Conservation (phyloP, 768 basidiomycete species). For the Auriculariales sp. region DNA sequence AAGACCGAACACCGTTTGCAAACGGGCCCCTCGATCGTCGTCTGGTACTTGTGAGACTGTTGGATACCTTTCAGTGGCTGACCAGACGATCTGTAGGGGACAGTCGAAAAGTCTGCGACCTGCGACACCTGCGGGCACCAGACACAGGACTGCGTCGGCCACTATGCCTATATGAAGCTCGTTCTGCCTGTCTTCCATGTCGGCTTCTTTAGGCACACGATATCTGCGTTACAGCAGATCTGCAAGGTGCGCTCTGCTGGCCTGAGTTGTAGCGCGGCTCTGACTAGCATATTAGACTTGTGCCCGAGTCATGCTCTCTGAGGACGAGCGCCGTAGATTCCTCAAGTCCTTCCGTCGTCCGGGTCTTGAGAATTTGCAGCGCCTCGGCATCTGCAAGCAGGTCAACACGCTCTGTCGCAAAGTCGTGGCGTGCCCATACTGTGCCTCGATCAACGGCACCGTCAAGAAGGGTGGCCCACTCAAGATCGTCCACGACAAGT, state of each 20-base stretch:
- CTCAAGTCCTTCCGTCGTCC: slow-evolving; percentile 85
- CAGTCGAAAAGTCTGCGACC: slow-evolving; percentile 79
- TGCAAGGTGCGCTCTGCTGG: slow-evolving; percentile 56
- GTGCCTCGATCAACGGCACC: slow-evolving; percentile 82
- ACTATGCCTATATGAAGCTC: slow-evolving; percentile 97
- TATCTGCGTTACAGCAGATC: slow-evolving; percentile 84
- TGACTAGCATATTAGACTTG: slow-evolving; percentile 50
- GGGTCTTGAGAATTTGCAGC: slow-evolving; percentile 83
- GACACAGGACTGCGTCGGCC: slow-evolving; percentile 90
- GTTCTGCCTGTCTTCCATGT: slow-evolving; percentile 96
- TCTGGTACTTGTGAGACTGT: slow-evolving; percentile 37
- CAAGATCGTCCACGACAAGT: slow-evolving; percentile 97
- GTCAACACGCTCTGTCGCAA: slow-evolving; percentile 83
- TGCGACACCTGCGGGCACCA: slow-evolving; percentile 93
- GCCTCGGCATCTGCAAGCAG: slow-evolving; percentile 66
- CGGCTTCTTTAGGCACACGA: slow-evolving; percentile 94
- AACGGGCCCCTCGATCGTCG: slow-evolving; percentile 89
- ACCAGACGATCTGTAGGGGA: slow-evolving; percentile 43
- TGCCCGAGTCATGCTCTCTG: slow-evolving; percentile 79
- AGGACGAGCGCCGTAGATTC: slow-evolving; percentile 68
- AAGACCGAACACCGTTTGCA: slow-evolving; percentile 71
- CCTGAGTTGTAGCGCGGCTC: neutral
- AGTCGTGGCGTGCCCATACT: slow-evolving; percentile 83
- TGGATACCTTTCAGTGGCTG: neutral
- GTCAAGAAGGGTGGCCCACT: slow-evolving; percentile 93